Evolutionary conservation across 2,329 filamentous ascomycete species (phyloP), one percentile per base, ranked within the genome.

Genomic region (Tolypocladium guangdongense): DNA sequence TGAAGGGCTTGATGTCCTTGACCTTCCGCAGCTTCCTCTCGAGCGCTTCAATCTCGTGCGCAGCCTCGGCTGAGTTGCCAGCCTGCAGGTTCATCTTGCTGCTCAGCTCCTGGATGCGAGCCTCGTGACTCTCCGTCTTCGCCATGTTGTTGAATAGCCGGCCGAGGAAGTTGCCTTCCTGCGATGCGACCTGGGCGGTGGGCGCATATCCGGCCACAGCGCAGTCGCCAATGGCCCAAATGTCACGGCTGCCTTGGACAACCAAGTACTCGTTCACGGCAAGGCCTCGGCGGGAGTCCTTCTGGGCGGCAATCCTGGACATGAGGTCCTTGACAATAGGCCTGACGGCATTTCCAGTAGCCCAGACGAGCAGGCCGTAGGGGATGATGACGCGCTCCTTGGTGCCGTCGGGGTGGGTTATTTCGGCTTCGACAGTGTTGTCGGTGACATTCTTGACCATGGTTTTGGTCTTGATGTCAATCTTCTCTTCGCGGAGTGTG

Each of bases 101-200:
- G 71, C 80, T 84, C 20, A 97, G 82, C 53, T 83, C 74, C 57
- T 81, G 76, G 54, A 99, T 82, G 66, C 91, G 82, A 37, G 71
- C 62, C 76, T 97, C 90, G 58, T 96, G 83, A 50, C 79, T 76
- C 65, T 95, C 86, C 2, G 90, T 95, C 81, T 91, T 95, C 69
- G 91, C 93, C 89, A 97, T 96, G 72, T 93, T 95, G 80, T 99
- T 99, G 80, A 99, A 96, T 56, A 99, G 83, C 58, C 89, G 85
- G 41, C 90, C 93, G 38, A 99, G 81, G 83, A 97, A 99, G 66
- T 83, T 85, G 66, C 93, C 93, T 74, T 99, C 93, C 75, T 99
- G 93, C 11, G 88, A 83, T 54, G 93, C 93, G 48, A 99, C 93
- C 78, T 99, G 93, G 33, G 93, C 93, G 10, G 93, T 99, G 37